These are phyloP conservation scores for Mallotus japonicus DNA, from an alignment of 441 rosid genomes.

Conservation along the genomic window DNA sequence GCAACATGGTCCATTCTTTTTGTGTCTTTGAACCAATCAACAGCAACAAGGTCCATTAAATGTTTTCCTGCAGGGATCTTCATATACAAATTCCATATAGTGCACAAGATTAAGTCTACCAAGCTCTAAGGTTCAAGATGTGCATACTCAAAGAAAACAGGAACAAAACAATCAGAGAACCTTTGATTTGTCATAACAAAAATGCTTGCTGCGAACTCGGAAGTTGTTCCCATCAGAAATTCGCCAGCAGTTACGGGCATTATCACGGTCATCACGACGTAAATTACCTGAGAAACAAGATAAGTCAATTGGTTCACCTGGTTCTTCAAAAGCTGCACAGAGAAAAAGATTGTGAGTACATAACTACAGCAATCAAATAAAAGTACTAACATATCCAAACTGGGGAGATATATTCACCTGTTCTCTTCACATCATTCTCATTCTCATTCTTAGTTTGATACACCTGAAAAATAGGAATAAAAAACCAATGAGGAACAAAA, in stretches of 20 bases:
- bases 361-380: constrained; percentile 8
- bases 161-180: constrained; percentile 34
- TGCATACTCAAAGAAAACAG: constrained; percentile 10
- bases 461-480: constrained; percentile 42
- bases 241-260: constrained; percentile 89
- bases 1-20: constrained; percentile 98
- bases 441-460: constrained; percentile 47
- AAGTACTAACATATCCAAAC: constrained; percentile 10
- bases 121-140: constrained; percentile 12
- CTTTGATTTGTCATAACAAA: constrained; percentile 90
- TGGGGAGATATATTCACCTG: constrained; percentile 41
- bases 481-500: constrained; percentile 13
- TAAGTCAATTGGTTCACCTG: constrained; percentile 64
- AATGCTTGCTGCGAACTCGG: constrained; percentile 91
- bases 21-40: constrained; percentile 98
- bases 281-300: constrained; percentile 89
- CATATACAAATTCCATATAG: constrained; percentile 23
- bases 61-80: constrained; percentile 97
- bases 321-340: constrained; percentile 57
- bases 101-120: constrained; percentile 23
- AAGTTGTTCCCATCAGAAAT: constrained; percentile 89
- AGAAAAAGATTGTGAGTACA: constrained; percentile 17
- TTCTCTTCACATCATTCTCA: constrained; percentile 58
- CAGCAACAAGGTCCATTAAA: constrained; percentile 97
- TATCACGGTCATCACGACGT: constrained; percentile 80